Conservation (phyloP, 352 stramenopile genomes). For the Globisporangium radiosum region DNA sequence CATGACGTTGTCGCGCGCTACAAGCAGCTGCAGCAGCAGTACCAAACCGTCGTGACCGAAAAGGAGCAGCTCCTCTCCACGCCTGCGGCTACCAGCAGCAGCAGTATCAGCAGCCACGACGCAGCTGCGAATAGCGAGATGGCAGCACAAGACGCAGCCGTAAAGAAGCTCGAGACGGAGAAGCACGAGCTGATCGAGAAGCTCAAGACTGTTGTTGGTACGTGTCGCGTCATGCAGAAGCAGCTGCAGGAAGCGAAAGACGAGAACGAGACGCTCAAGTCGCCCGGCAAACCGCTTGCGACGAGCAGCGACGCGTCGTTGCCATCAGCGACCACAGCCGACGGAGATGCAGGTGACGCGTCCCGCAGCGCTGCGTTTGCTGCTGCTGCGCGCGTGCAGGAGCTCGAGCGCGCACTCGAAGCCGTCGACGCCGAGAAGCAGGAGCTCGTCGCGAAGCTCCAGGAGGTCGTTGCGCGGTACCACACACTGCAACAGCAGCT, state of each 20-base stretch:
- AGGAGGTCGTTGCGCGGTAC: constrained; percentile 43
- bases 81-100: background rate
- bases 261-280: constrained; percentile 43
- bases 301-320: background rate
- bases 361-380: constrained; percentile 9
- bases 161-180: constrained; percentile 50
- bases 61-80: constrained; percentile 10
- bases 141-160: constrained; percentile 17
- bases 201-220: constrained; percentile 64
- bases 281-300: constrained; percentile 19
- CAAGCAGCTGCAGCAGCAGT: constrained; percentile 42
- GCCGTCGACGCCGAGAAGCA: constrained; percentile 41
- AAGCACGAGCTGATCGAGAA: constrained; percentile 76
- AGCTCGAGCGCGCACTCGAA: constrained; percentile 30
- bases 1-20: constrained; percentile 51
- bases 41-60: constrained; percentile 28
- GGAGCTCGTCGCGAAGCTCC: constrained; percentile 38
- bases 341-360: background rate
- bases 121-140: constrained; percentile 7
- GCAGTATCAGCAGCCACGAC: background rate
- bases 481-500: constrained; percentile 45
- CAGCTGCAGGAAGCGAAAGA: constrained; percentile 57
- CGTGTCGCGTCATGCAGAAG: constrained; percentile 64
- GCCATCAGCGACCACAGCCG: constrained; percentile 2
- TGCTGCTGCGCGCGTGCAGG: constrained; percentile 15